phyloP scores from a whole-genome alignment of 2,329 filamentous ascomycete species.

The Arachnopeziza araneosa region DNA sequence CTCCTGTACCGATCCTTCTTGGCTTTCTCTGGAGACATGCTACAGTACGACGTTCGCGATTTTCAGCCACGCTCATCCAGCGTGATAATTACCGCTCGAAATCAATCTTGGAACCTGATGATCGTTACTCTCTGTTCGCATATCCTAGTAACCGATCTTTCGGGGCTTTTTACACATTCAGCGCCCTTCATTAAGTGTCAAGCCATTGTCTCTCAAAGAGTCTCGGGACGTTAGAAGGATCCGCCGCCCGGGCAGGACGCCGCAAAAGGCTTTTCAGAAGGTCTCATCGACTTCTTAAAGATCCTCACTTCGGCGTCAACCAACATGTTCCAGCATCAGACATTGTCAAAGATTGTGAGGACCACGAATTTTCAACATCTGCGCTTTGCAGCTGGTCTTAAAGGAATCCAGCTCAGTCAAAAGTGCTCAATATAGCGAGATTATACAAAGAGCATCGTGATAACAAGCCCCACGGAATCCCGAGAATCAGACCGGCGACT shows the following conservation, averaged over 20 bases:
- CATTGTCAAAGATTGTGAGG: not conserved
- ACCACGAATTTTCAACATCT: too few species aligned
- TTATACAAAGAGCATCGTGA: not conserved
- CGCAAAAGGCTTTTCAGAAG: not conserved
- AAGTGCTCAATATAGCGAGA: too few species aligned
- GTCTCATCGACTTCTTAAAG: not conserved
- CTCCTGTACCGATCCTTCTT: not conserved
- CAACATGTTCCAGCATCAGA: not conserved
- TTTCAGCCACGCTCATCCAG: not conserved
- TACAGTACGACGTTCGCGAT: too few species aligned
- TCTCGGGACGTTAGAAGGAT: not conserved
- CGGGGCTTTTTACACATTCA: not conserved
- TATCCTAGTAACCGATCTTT: not conserved
- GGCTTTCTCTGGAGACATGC: not conserved
- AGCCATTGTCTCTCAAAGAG: not conserved
- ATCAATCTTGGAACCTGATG: not conserved
- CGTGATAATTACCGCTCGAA: not conserved
- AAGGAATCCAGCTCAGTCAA: too few species aligned
- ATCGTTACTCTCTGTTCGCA: not conserved
- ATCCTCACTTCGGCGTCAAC: not conserved
- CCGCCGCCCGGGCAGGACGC: not conserved
- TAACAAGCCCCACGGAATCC: not conserved
- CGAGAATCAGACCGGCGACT: not conserved
- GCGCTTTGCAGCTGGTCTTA: too few species aligned
- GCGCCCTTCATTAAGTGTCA: not conserved